A percentile compares a stretch with the other conserved stretches of the same genome.
Conservation (phyloP, 2,329 filamentous ascomycete genomes). For the Aspergillus japonicus region DNA sequence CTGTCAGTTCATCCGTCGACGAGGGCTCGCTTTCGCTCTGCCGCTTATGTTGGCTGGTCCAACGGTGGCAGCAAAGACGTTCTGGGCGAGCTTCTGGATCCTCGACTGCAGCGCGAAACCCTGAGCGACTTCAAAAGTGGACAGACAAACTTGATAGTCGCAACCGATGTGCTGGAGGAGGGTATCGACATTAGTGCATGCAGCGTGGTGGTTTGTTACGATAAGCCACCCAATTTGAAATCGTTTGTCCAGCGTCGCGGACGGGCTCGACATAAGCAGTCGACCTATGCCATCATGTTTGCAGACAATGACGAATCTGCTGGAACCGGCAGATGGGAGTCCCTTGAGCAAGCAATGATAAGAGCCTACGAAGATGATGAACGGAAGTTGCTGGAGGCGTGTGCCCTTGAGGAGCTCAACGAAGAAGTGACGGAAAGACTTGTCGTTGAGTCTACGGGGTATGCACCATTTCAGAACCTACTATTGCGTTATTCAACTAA, state of each 20-base stretch:
- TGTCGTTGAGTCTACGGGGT: constrained; percentile 38
- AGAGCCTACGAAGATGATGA: constrained; percentile 64
- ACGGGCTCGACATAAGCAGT: constrained; percentile 58
- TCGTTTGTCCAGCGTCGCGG: constrained; percentile 66
- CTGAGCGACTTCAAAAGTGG: constrained; percentile 56
- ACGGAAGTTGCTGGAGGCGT: constrained; percentile 49
- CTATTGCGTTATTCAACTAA: not conserved
- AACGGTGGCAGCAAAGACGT: constrained; percentile 42
- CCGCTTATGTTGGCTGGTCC: constrained; percentile 49
- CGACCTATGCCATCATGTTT: constrained; percentile 55
- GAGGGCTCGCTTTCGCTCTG: constrained; percentile 46
- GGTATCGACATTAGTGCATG: constrained; percentile 64
- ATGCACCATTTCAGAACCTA: not conserved
- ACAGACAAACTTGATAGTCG: constrained; percentile 56
- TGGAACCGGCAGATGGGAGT: constrained; percentile 56
- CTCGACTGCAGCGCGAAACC: constrained; percentile 50
- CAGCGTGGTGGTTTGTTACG: constrained; percentile 64
- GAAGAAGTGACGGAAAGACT: constrained; percentile 42
- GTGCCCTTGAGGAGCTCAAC: constrained; percentile 51
- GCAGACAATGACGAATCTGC: constrained; percentile 35
- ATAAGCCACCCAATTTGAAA: constrained; percentile 60
- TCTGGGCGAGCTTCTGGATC: constrained; percentile 51
- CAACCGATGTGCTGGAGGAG: constrained; percentile 60
- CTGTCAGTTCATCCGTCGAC: constrained; percentile 53
- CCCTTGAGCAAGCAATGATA: constrained; percentile 72